These are phyloP conservation scores for Aureobasidium mangrovei DNA, from an alignment of 2,329 filamentous ascomycete species.

Conservation along the genomic window DNA sequence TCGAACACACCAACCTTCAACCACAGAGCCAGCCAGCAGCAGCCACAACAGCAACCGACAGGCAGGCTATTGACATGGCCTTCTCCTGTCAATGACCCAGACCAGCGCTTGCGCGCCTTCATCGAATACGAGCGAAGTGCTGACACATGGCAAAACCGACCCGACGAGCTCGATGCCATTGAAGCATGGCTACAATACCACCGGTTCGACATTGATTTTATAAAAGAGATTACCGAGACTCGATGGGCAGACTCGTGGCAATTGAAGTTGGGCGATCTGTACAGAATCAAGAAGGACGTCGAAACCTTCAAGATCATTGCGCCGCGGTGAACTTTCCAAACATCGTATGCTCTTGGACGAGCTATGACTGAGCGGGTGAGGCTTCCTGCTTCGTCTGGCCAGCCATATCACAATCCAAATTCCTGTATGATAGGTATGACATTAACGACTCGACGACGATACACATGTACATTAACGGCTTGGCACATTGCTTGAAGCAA, in stretches of 20 bases:
- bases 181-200: constrained; percentile 9
- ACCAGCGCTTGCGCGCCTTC: constrained; percentile 3
- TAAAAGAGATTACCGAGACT: constrained; percentile 1
- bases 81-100: background rate
- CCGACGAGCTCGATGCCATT: constrained; percentile 9
- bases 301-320: constrained; percentile 1
- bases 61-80: background rate
- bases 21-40: background rate
- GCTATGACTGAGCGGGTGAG: too few relatives aligned
- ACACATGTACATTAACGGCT: too few relatives aligned
- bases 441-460: too few relatives aligned
- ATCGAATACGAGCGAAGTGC: constrained; percentile 3
- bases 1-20: background rate
- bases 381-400: too few relatives aligned
- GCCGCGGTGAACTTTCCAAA: background rate
- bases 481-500: too few relatives aligned
- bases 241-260: constrained; percentile 7
- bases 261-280: constrained; percentile 5
- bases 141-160: constrained; percentile 1
- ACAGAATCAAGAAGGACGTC: constrained; percentile 7
- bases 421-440: too few relatives aligned
- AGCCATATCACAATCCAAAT: too few relatives aligned
- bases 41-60: background rate
- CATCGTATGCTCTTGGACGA: too few relatives aligned
- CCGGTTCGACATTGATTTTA: constrained; percentile 4